Conservation (phyloP, 305 asterid species). For the Solanum hybrid region DNA sequence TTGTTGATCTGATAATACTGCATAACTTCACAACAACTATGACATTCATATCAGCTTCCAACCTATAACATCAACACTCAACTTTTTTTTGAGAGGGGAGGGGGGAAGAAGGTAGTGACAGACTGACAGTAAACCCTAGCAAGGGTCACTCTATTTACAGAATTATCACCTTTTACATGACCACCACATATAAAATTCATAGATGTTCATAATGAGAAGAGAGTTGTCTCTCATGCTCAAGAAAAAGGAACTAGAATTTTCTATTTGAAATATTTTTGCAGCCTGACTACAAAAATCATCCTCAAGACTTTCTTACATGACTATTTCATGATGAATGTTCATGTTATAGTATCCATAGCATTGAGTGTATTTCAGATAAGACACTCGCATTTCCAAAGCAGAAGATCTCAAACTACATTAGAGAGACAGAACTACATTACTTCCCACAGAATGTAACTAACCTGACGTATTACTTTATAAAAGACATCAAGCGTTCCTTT, state of each 20-base stretch:
- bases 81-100: background rate
- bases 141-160: background rate
- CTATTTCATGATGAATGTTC: background rate
- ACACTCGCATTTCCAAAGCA: background rate
- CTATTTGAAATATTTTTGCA: background rate
- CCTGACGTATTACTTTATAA: constrained; percentile 64
- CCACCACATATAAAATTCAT: background rate
- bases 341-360: background rate
- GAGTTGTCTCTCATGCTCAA: background rate
- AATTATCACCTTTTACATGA: background rate
- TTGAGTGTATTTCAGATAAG: background rate
- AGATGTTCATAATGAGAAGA: background rate
- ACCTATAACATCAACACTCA: background rate
- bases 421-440: background rate
- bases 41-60: background rate
- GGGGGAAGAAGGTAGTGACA: background rate
- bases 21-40: background rate
- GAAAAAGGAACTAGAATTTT: background rate
- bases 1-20: background rate
- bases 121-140: background rate
- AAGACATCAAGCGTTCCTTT: constrained; percentile 75
- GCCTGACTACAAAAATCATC: background rate
- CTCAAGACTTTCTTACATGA: background rate
- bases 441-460: constrained; percentile 23
- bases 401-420: background rate